A percentile compares a stretch with the other conserved stretches of the same genome.
Evolutionary conservation across 129 eudicot genomes (phyloP).

Genomic region (Smallanthus sonchifolius): DNA sequence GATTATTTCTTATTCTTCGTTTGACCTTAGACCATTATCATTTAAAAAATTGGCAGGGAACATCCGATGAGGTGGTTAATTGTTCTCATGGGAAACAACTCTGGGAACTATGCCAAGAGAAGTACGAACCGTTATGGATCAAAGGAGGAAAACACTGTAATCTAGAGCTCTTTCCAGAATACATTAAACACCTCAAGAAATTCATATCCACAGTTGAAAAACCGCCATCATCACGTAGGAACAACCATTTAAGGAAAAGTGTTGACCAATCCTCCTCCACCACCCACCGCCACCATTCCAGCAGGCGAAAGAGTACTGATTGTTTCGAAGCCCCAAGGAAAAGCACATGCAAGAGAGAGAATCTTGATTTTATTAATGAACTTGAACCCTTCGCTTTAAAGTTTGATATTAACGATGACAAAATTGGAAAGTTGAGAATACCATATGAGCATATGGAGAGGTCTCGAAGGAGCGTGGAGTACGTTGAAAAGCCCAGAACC

Average conservation of each 20-base stretch:
- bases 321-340: constrained; percentile 53
- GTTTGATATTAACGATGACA: constrained; percentile 38
- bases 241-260: constrained; percentile 47
- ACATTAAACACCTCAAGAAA: constrained; percentile 70
- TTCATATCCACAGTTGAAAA: constrained; percentile 61
- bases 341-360: constrained; percentile 63
- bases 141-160: constrained; percentile 85
- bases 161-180: constrained; percentile 77
- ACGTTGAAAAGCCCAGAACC: constrained; percentile 47
- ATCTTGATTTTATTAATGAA: constrained; percentile 31
- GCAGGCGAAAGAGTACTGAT: constrained; percentile 59
- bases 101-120: constrained; percentile 69
- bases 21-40: constrained; percentile 11
- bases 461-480: constrained; percentile 75
- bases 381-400: constrained; percentile 31
- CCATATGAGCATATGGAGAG: constrained; percentile 70
- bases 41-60: constrained; percentile 46
- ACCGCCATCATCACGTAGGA: constrained; percentile 48
- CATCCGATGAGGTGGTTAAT: constrained; percentile 81
- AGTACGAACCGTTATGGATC: constrained; percentile 85
- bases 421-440: constrained; percentile 43
- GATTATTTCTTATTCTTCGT: neutral
- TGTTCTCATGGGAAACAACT: constrained; percentile 79
- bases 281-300: constrained; percentile 25
- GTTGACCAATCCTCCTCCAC: constrained; percentile 46